Conservation (phyloP, 1,139 yeast genomes). For the Dujonia santamariae region DNA sequence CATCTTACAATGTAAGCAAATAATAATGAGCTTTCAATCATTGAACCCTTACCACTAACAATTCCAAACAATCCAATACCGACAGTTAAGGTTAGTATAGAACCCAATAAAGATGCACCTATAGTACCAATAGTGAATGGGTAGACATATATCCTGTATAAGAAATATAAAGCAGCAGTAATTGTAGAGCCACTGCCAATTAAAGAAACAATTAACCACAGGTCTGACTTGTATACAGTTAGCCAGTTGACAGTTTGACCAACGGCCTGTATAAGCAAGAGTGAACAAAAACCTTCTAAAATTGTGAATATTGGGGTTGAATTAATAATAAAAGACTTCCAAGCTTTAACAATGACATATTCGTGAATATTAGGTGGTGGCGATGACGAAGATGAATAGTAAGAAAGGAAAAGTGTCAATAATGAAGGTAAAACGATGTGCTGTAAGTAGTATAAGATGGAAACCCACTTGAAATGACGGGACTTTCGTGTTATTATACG, state of each 20-base stretch:
- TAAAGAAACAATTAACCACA: constrained; percentile 77
- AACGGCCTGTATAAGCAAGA: constrained; percentile 82
- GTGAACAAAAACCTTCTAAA: constrained; percentile 88
- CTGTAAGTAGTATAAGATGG: constrained; percentile 72
- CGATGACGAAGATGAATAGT: constrained; percentile 16
- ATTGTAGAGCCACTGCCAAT: constrained; percentile 72
- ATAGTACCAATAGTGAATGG: constrained; percentile 68
- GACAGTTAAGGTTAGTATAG: constrained; percentile 71
- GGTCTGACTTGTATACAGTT: constrained; percentile 63
- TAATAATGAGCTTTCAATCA: constrained; percentile 79
- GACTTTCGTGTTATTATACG: constrained; percentile 52
- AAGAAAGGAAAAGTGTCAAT: constrained; percentile 67
- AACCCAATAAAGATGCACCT: constrained; percentile 82
- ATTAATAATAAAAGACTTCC: constrained; percentile 70
- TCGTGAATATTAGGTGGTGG: constrained; percentile 13
- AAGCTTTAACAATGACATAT: constrained; percentile 30
- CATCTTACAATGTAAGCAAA: constrained; percentile 92
- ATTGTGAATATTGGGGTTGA: constrained; percentile 88
- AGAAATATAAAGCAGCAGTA: constrained; percentile 72
- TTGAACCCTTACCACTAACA: constrained; percentile 78
- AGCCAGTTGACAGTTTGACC: constrained; percentile 83
- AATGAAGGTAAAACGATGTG: constrained; percentile 81
- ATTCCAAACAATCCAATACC: constrained; percentile 83
- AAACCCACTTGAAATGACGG: constrained; percentile 50
- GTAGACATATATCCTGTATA: constrained; percentile 79